Evolutionary conservation across 2,329 filamentous ascomycete genomes (phyloP).

Genomic region (Cladophialophora bantiana): DNA sequence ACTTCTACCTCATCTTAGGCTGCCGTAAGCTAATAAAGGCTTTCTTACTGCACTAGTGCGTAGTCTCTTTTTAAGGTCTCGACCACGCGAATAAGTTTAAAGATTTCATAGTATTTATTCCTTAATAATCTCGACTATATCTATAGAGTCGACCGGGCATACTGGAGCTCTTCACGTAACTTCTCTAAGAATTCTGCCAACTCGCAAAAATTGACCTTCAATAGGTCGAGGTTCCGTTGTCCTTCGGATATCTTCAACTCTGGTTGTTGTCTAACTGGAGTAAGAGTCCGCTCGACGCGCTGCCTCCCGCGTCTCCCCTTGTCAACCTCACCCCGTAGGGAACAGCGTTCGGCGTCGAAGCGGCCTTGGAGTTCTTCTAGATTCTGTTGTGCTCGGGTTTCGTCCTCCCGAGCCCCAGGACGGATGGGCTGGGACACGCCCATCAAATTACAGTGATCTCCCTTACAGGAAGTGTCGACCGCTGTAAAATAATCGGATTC

Average conservation of each 20-base stretch:
- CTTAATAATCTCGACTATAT: background rate
- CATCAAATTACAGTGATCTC: no score
- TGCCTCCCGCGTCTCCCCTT: background rate
- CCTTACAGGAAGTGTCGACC: no score
- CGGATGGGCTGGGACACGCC: no score
- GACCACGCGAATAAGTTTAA: background rate
- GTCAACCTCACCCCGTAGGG: background rate
- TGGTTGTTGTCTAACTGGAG: background rate
- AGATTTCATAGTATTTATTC: background rate
- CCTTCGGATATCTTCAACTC: background rate
- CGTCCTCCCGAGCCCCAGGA: no score
- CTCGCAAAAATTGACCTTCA: background rate
- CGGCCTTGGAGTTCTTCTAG: background rate
- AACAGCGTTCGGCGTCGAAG: background rate
- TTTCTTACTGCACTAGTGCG: background rate
- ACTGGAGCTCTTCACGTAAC: background rate
- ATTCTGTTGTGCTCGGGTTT: background rate
- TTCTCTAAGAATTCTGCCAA: background rate
- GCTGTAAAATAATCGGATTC: no score
- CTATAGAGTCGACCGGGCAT: background rate
- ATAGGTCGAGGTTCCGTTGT: background rate
- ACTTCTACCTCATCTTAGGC: no score
- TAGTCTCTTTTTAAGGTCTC: background rate
- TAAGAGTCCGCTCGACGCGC: background rate
- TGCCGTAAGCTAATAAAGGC: background rate